Evolutionary conservation across 2,329 filamentous ascomycete genomes (phyloP), one percentile per base, ranked within the genome.

Genomic region (Xylariaceae sp.): DNA sequence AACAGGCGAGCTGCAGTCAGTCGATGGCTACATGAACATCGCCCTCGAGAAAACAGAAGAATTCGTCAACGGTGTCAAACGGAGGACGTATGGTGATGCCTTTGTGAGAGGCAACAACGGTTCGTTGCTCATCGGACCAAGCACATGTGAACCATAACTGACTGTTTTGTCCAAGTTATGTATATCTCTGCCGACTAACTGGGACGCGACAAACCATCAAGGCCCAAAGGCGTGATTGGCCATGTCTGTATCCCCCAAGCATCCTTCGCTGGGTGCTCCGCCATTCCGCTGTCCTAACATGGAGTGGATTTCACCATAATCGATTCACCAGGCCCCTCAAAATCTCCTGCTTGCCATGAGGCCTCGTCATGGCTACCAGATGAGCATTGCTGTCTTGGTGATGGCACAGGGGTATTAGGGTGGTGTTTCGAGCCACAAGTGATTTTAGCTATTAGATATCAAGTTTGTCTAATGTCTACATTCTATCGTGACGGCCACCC

Each of bases 1-100:
- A 33, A 16, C 57, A 97, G 93, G 94, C 62, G 91, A 97, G 70
- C 81, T 97, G 36, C 92, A 97, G 70, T 96, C 92, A 1, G 93
- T 99, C 45, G 94, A 99, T 71, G 94, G 94, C 47, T 99, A 97
- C 75, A 99, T 99, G 94, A 99, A 99, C 75, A 97, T 99, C 69
- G 93, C 94, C 12, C 82, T 99, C 31, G 94, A 99, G 73, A 94
- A 96, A 75, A 96, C 91, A 17, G 87, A 90, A 60, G 94, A 99
- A 74, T 91, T 87, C 63, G 88, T 97, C 61, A 88, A 96, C 66
- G 93, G 92, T 40, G 82, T 85, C 59, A 84, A 93, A 73, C 82
- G 88, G 64, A 82, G 89, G 64, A 88, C 83, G 49, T 97, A 96
- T 69, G 93, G 93, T 7, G 93, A 97, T 77, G 90, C 93, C 5